Evolutionary conservation across 441 rosid genomes (phyloP).

Genomic region (Kokia cookei): DNA sequence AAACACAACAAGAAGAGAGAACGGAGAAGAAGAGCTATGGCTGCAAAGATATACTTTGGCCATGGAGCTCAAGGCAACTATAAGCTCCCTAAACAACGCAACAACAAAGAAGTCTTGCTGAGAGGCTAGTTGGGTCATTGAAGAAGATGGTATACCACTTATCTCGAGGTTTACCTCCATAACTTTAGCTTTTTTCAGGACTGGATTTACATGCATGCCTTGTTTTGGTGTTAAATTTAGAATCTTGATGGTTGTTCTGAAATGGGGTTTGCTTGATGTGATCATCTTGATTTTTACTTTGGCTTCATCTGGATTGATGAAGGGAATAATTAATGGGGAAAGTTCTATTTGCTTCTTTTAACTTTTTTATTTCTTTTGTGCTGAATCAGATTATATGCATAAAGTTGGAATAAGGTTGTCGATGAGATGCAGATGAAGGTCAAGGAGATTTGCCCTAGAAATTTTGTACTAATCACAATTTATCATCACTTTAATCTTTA

Average conservation of each 20-base stretch:
- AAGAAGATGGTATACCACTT: constrained; percentile 70
- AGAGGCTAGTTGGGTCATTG: constrained; percentile 75
- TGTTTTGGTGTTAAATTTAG: background rate
- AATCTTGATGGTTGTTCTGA: background rate
- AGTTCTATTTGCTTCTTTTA: background rate
- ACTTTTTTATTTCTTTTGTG: background rate
- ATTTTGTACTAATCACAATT: no score
- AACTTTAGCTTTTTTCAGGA: background rate
- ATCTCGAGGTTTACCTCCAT: constrained; percentile 44
- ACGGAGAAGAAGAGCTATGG: constrained; percentile 67
- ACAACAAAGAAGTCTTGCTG: constrained; percentile 73
- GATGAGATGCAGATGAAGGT: no score
- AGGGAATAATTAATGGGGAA: background rate
- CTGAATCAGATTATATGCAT: background rate
- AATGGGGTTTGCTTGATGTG: background rate
- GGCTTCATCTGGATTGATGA: background rate
- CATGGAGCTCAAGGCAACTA: constrained; percentile 68
- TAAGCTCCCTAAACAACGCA: constrained; percentile 73
- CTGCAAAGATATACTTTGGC: constrained; percentile 70
- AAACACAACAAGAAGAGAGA: constrained; percentile 59
- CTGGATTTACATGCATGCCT: background rate
- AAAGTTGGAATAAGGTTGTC: no score
- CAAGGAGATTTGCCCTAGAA: no score
- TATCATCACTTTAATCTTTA: no score
- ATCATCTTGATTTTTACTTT: background rate